phyloP scores from a whole-genome alignment of 768 basidiomycete species.

The Botryobasidium botryosum region DNA sequence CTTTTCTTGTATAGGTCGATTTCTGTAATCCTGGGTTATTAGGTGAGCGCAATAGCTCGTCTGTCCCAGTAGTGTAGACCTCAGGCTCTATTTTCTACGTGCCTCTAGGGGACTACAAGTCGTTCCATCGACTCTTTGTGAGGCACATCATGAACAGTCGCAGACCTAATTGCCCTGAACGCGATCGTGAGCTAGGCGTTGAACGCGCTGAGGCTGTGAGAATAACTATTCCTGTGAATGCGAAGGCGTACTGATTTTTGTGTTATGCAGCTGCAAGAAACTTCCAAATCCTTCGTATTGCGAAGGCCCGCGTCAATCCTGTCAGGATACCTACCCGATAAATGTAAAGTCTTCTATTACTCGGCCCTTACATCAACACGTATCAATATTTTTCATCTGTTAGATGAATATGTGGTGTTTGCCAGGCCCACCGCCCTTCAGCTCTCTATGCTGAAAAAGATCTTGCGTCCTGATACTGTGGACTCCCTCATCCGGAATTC shows the following conservation, averaged over 20 bases:
- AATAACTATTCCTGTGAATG: background rate
- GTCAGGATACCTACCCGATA: constrained; percentile 75
- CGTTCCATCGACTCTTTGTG: constrained; percentile 73
- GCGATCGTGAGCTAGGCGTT: constrained; percentile 63
- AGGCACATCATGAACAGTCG: constrained; percentile 74
- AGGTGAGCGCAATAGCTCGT: constrained; percentile 27
- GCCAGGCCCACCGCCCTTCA: constrained; percentile 77
- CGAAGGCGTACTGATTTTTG: background rate
- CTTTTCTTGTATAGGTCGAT: constrained; percentile 38
- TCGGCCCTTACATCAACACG: background rate
- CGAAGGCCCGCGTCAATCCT: constrained; percentile 74
- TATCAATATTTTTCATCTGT: background rate
- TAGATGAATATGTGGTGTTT: constrained; percentile 99
- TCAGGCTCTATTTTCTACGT: background rate
- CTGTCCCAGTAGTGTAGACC: background rate
- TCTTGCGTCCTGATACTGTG: constrained; percentile 56
- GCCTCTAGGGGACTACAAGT: constrained; percentile 47
- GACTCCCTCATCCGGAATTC: constrained; percentile 51
- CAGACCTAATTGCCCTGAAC: constrained; percentile 49
- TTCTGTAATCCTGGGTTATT: constrained; percentile 90
- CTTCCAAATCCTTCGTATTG: constrained; percentile 80
- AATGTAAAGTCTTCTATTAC: constrained; percentile 32
- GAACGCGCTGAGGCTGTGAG: constrained; percentile 59
- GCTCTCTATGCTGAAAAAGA: constrained; percentile 53
- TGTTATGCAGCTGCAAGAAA: constrained; percentile 43